phyloP scores from a whole-genome alignment of 495 filamentous ascomycete genomes.

The Aspergillus ostianus region DNA sequence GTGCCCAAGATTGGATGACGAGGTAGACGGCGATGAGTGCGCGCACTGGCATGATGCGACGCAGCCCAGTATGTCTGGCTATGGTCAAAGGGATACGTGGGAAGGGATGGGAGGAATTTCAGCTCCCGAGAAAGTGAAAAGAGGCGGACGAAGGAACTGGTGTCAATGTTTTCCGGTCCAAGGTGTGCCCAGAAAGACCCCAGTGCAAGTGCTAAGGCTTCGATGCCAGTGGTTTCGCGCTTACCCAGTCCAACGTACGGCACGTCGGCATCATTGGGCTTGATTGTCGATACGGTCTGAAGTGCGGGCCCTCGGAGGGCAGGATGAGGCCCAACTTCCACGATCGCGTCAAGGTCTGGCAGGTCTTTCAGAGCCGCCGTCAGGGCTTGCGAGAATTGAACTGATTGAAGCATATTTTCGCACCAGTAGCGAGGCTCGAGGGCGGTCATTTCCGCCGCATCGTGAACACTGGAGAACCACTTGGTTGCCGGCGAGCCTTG shows the following conservation, averaged over 20 bases:
- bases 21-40: neutral
- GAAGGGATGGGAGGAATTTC: neutral
- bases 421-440: slow-evolving; percentile 12
- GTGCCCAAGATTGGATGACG: neutral
- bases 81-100: neutral
- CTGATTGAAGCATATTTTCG: slow-evolving; percentile 14
- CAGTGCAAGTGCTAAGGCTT: neutral
- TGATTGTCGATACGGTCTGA: neutral
- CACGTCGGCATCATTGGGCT: neutral
- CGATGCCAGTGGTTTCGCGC: neutral
- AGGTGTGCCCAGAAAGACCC: neutral
- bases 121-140: neutral
- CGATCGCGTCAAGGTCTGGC: neutral
- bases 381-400: slow-evolving; percentile 8
- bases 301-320: neutral
- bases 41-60: neutral
- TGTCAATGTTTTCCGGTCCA: neutral
- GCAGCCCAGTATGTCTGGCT: neutral
- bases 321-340: neutral
- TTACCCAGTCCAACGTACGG: neutral
- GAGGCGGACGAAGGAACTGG: neutral
- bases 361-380: neutral
- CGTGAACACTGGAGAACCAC: slow-evolving; percentile 24
- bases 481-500: neutral
- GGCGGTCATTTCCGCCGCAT: neutral